Evolutionary conservation across 495 filamentous ascomycete species (phyloP).

Genomic region (Xylaria bambusicola): DNA sequence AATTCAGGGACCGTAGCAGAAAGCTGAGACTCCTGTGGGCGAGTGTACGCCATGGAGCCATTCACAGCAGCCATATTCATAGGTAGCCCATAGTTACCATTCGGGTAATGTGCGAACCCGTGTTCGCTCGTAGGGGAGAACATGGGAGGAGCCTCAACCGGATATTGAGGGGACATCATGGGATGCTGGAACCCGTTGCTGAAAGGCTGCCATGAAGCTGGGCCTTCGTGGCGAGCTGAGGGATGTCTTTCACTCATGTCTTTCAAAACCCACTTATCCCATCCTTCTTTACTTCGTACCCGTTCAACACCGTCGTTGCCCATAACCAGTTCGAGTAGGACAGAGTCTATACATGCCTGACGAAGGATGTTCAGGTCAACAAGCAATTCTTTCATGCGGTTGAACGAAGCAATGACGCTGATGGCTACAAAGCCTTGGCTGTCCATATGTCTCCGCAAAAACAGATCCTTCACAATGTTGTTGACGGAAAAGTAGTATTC

Average conservation of each 20-base stretch:
- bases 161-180: constrained; percentile 31
- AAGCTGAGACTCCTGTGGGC: constrained; percentile 56
- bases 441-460: constrained; percentile 89
- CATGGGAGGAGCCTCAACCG: constrained; percentile 26
- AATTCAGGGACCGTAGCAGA: constrained; percentile 79
- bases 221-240: constrained; percentile 44
- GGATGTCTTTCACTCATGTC: constrained; percentile 52
- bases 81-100: constrained; percentile 35
- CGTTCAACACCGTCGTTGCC: constrained; percentile 75
- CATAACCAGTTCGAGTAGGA: constrained; percentile 66
- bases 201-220: constrained; percentile 28
- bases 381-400: constrained; percentile 73
- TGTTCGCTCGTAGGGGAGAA: constrained; percentile 40
- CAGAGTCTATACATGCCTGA: constrained; percentile 68
- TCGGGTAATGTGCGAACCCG: constrained; percentile 33
- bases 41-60: constrained; percentile 42
- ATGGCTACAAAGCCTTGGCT: constrained; percentile 88
- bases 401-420: constrained; percentile 75
- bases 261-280: constrained; percentile 77
- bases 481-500: constrained; percentile 98
- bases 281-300: constrained; percentile 74
- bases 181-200: constrained; percentile 21
- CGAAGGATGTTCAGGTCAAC: constrained; percentile 72
- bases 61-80: constrained; percentile 43
- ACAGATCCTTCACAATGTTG: constrained; percentile 93